phyloP scores from a whole-genome alignment of 768 basidiomycete genomes.

The Hysterangium stoloniferum region DNA sequence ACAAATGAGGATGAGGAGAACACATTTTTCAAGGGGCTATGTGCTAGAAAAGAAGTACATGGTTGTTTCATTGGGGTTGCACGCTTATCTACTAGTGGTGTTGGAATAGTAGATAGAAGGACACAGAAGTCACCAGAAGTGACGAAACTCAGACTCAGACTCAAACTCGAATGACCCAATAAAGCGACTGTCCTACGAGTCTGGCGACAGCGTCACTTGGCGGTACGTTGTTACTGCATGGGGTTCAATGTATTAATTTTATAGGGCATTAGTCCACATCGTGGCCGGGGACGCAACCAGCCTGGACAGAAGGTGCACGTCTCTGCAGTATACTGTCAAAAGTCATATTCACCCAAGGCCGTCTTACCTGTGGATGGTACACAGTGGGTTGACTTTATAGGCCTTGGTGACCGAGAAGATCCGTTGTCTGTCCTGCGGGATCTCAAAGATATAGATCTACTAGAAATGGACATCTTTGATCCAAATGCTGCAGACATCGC shows the following conservation, averaged over 20 bases:
- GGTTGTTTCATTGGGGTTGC: too few species aligned
- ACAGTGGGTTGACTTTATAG: background rate
- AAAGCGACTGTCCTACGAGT: background rate
- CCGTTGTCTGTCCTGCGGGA: background rate
- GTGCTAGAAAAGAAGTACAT: too few species aligned
- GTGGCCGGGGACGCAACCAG: constrained; percentile 4
- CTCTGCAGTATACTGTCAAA: constrained; percentile 13
- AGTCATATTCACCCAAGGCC: constrained; percentile 11
- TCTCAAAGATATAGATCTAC: background rate
- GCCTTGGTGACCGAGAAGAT: background rate
- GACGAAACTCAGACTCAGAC: too few species aligned
- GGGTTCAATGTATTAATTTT: background rate
- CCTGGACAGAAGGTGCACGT: constrained; percentile 15
- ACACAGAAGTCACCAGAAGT: too few species aligned
- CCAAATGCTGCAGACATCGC: background rate
- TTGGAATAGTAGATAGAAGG: too few species aligned
- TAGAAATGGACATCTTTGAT: constrained; percentile 6
- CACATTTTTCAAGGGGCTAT: too few species aligned
- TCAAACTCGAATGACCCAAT: too few species aligned
- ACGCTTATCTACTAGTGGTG: too few species aligned
- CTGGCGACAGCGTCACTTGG: background rate
- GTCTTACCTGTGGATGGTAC: background rate
- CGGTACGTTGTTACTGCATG: background rate
- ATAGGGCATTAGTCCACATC: background rate
- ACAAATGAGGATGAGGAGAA: too few species aligned